Evolutionary conservation across 768 basidiomycete genomes (phyloP), one percentile per base, ranked within the genome.

Genomic region (Xerocomellus dryophilus): DNA sequence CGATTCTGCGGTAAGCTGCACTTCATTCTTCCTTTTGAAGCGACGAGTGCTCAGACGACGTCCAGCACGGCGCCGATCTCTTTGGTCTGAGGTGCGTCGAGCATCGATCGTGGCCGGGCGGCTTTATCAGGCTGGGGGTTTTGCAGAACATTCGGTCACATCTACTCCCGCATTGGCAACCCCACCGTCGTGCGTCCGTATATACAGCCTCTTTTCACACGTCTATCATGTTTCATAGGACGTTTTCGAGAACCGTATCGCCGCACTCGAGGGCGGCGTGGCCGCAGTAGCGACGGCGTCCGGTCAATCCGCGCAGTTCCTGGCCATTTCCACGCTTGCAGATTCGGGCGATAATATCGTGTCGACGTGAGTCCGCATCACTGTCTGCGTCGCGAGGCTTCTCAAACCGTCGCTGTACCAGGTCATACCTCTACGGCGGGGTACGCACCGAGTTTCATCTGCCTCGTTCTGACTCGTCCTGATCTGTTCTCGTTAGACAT

Each of bases 341-440:
- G 59, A 68, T 17, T 48, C 71, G 1, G 85, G 86, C 1, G 86
- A 88, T 61, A 88, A 88, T 57, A 83, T 88, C 48, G 76, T 88
- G 4, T 75, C 81, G 2, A 79, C 80, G 81, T 81, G 46, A 59
- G 75, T 70, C 7, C 14, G 14, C 15, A 11, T 34, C 7, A 21
- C 7, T 5, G 1, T 42, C 20, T n/a, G 7, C 4, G 5, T n/a
- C 29, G 4, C 6, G 27, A 14, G 7, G 7, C 15, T 36, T 46
- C 39, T 46, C 11, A 46, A 20, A 17, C 4, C 7, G 11, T 47
- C 20, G 14, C 9, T 20, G 17, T 3, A 1, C 12, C 25, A 82
- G 80, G 0, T 76, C 81, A 1, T 78, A 73, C 50, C 70, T 85
- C 7, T 84, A 85, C 47, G 83, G 83, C n/a, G 81, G 83, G 18